These are phyloP conservation scores for Wickerhamomyces bovis DNA, from an alignment of 805 yeast genomes.

Conservation along the genomic window DNA sequence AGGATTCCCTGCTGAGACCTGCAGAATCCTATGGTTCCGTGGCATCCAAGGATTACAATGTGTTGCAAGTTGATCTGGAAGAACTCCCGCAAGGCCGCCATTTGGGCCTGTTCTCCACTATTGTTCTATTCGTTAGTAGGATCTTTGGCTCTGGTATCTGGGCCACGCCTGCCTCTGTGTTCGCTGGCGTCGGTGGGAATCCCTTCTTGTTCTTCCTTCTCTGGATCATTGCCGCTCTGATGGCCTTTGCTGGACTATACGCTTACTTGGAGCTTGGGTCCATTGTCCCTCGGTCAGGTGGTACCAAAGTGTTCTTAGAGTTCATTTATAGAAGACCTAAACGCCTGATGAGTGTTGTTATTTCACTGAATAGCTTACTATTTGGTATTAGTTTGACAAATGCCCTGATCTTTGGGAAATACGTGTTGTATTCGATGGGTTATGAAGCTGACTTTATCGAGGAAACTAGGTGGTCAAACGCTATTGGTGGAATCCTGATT, in stretches of 20 bases:
- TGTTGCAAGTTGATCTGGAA: constrained; percentile 13
- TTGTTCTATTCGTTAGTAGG: constrained; percentile 57
- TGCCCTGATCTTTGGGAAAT: constrained; percentile 58
- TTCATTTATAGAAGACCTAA: constrained; percentile 57
- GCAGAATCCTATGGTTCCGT: neutral
- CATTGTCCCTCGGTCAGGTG: constrained; percentile 69
- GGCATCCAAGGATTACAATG: neutral
- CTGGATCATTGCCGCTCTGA: constrained; percentile 57
- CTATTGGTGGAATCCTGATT: constrained; percentile 36
- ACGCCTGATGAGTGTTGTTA: constrained; percentile 45
- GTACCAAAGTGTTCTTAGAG: constrained; percentile 67
- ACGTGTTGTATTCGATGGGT: constrained; percentile 40
- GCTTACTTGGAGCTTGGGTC: constrained; percentile 67
- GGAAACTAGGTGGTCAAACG: constrained; percentile 28
- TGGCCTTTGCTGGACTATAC: constrained; percentile 62
- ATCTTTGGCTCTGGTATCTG: constrained; percentile 77
- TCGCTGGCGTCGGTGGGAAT: constrained; percentile 62
- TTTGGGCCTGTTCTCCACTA: constrained; percentile 61
- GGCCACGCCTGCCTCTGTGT: constrained; percentile 64
- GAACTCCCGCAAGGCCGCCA: constrained; percentile 65
- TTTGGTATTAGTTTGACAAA: constrained; percentile 53
- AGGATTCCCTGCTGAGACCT: neutral
- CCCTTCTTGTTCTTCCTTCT: constrained; percentile 51
- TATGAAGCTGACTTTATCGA: constrained; percentile 31
- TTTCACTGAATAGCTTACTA: constrained; percentile 41